These are phyloP conservation scores for Chenopodium formosanum DNA, from an alignment of 148 eudicot species.

Conservation along the genomic window DNA sequence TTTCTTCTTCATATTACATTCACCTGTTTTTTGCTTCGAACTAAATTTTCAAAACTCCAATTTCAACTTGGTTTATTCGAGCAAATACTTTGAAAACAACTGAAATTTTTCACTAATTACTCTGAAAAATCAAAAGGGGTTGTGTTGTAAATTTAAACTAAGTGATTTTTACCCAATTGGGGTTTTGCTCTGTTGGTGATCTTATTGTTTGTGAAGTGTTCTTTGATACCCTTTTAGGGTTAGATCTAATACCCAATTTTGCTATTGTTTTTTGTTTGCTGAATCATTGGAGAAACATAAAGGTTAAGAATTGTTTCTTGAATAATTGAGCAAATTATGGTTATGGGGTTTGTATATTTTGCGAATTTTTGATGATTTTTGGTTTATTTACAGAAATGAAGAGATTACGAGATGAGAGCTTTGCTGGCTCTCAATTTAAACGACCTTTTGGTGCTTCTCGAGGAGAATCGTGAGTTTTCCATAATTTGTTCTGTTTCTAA, in stretches of 20 bases:
- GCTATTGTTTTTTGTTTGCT: background rate
- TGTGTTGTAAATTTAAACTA: background rate
- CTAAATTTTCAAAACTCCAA: background rate
- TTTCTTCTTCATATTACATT: background rate
- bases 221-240: background rate
- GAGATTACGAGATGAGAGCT: constrained; percentile 69
- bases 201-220: constrained; percentile 13
- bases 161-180: constrained; percentile 1
- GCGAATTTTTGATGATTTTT: constrained; percentile 1
- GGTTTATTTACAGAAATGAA: constrained; percentile 55
- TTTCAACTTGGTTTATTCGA: background rate
- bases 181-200: constrained; percentile 15
- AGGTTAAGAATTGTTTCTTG: background rate
- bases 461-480: constrained; percentile 65
- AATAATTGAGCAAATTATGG: constrained; percentile 23
- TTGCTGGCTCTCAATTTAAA: constrained; percentile 56
- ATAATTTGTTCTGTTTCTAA: constrained; percentile 7
- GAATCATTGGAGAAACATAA: background rate
- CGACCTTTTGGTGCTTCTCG: constrained; percentile 68
- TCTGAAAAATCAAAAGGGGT: background rate
- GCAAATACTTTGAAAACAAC: constrained; percentile 2
- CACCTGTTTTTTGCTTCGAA: constrained; percentile 4
- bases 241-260: constrained; percentile 22
- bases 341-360: constrained; percentile 15
- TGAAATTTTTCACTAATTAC: background rate